Evolutionary conservation across 225 moss, liverwort and hornwort species (phyloP), one percentile per base, ranked within the genome.

Genomic region (Physcomitrium patens): DNA sequence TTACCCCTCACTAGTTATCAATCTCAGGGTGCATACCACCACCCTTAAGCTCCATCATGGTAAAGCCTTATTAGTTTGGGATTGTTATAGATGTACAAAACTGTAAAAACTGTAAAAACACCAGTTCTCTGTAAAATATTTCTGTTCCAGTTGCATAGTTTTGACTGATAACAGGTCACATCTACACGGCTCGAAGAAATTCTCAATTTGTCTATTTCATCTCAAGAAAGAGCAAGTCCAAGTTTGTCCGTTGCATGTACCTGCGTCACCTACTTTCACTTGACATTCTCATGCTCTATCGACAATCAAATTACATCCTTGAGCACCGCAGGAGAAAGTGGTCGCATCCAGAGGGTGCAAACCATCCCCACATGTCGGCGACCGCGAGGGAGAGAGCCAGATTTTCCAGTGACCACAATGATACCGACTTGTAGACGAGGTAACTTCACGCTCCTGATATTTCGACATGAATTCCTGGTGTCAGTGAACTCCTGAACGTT

Each of bases 21-120:
- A 84, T 16, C 76, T 13, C 86, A 77, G 15, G 83, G 7, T 2
- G 4, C 31, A 37, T 37, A 37, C 31, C 31, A 86, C 47, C 76
- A 68, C 17, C 82, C 31, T 83, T 46, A 78, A 67, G 12, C 80
- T 85, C 14, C 83, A 83, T 52, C 71, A 86, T 1, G 70, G 84
- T 84, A 0, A 87, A 89, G 60, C 84, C 87, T 0, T 87, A 89
- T 43, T 76, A 86, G n/a, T 87, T 89, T 53, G 87, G 84, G 61
- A 89, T 89, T 8, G 89, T 86, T 1, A 43, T 89, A 0, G 89
- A 89, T 53, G 78, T 82, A 15, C 80, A 88, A 1, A 64, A 76
- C 1, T 28, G n/a, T 79, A 37, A 4, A 84, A 82, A 60, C 78
- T 75, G 37, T 83, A 80, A 64, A 37, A 37, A 37, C 5, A 8